Percentiles rank a stretch among this genome's conserved stretches.
Evolutionary conservation across 192 early-diverging fungal species (phyloP).

Genomic region (Borealophlyctis nickersoniae): DNA sequence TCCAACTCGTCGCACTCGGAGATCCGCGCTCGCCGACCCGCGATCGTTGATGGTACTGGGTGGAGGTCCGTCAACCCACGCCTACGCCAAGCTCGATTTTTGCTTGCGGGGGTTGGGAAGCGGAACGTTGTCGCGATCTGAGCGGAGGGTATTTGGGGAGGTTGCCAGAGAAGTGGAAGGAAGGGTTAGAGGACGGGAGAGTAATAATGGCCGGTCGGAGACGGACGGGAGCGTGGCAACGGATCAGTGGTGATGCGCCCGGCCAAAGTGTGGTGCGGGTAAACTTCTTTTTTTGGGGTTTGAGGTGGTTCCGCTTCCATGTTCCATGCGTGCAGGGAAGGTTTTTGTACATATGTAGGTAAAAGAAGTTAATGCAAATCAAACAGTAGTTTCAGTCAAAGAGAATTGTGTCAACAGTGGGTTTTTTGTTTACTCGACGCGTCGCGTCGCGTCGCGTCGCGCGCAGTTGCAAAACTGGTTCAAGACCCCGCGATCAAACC

Average conservation of each 20-base stretch:
- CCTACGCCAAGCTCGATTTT: not conserved
- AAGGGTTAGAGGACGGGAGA: not conserved
- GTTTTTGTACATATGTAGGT: no score
- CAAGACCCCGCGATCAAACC: no score
- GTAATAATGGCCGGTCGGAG: not conserved
- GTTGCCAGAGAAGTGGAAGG: not conserved
- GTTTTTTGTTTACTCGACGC: no score
- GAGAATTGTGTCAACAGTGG: no score
- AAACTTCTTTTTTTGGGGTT: no score
- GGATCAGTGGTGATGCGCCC: constrained; percentile 1
- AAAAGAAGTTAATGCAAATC: no score
- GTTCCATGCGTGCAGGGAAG: no score
- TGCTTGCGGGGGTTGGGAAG: not conserved
- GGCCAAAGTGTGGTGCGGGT: no score
- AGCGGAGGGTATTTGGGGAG: not conserved
- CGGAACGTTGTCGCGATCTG: not conserved
- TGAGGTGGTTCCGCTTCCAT: no score
- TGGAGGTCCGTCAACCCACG: not conserved
- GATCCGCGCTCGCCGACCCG: not conserved
- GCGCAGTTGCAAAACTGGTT: no score
- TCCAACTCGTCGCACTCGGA: not conserved
- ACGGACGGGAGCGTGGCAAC: not conserved
- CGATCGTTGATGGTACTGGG: not conserved
- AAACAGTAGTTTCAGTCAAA: no score
- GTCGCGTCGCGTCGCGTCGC: no score